Base-by-base conservation (phyloP, 208 protist species). In the Leishmania lainsoni region DNA sequence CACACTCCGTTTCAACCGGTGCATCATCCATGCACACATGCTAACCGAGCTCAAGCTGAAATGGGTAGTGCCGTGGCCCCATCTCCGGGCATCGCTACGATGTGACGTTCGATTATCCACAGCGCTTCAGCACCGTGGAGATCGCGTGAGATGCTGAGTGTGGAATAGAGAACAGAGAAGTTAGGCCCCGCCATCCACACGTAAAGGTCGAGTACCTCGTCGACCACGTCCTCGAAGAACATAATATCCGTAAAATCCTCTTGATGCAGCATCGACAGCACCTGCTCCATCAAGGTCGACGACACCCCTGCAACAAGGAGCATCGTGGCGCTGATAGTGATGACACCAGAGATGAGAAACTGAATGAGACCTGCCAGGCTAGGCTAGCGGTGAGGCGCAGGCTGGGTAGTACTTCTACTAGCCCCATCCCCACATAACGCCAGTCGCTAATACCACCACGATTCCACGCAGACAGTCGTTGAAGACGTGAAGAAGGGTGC, bases 271-370 rank as follows among this genome's bases (percentile, higher is more conserved):
- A 29, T 66, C 52, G 81, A 58, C 51, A 76, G 58, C 81, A 85
- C 76, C 69, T 71, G 39, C 69, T 85, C 52, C 71, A 78, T 81
- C 51, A 85, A 39, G n/a, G 81, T 81, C 49, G 74, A 54, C 71
- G 58, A 77, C 69, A 58, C 81, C 51, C 81, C 71, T 56, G 52
- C 61, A 59, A 78, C 52, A 39, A 85, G 76, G 70, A 77, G 75
- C 81, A 29, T 75, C 75, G 81, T 81, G 9, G 81, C 73, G 76
- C 70, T 56, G 73, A 81, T 81, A 56, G 81, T 85, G 71, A 81
- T 74, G 39, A 81, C 32, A 59, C 58, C 70, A 68, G 78, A 77
- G 12, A 74, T 49, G 5, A 85, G 61, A 4, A 63, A 80, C 51
- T 78, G 76, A 12, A 81, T 29, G 35, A 75, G 69, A 59, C 77